Conservation (phyloP, 306 rosid genomes). For the Elaeagnus macrophylla region DNA sequence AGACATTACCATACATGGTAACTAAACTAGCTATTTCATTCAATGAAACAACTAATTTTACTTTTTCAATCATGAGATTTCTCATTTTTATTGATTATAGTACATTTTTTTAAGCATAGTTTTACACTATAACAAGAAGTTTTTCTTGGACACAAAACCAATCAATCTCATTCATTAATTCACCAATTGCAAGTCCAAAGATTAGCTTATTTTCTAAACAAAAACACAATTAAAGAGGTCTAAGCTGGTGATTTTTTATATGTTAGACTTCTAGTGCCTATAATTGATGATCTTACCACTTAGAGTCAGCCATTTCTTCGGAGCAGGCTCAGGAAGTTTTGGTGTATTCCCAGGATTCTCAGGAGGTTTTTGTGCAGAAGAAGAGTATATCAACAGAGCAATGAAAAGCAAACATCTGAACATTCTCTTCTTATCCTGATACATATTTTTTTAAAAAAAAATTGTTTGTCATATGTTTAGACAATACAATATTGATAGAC, state of each 20-base stretch:
- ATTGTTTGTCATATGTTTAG: too few relatives aligned
- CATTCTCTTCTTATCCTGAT: slow-evolving; percentile 50
- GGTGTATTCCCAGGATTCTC: slow-evolving; percentile 10
- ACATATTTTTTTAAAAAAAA: neutral
- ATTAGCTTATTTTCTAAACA: too few relatives aligned
- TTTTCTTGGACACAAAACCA: neutral
- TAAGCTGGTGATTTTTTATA: too few relatives aligned
- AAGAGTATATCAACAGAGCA: slow-evolving; percentile 38
- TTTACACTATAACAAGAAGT: too few relatives aligned
- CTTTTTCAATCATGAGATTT: neutral
- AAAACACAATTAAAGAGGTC: too few relatives aligned
- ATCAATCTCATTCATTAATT: too few relatives aligned
- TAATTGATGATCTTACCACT: slow-evolving; percentile 28
- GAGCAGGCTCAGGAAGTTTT: slow-evolving; percentile 3
- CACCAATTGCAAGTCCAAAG: too few relatives aligned
- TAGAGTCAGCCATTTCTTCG: slow-evolving; percentile 64
- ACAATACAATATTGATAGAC: too few relatives aligned
- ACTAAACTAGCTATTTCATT: too few relatives aligned
- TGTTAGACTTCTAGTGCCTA: too few relatives aligned
- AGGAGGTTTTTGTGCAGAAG: slow-evolving; percentile 4
- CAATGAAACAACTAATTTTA: neutral
- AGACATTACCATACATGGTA: neutral
- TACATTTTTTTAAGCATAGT: too few relatives aligned
- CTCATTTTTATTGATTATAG: neutral
- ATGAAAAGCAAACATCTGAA: slow-evolving; percentile 42